Conservation (phyloP, 2,329 filamentous ascomycete genomes). For the Dactylellina haptotyla region DNA sequence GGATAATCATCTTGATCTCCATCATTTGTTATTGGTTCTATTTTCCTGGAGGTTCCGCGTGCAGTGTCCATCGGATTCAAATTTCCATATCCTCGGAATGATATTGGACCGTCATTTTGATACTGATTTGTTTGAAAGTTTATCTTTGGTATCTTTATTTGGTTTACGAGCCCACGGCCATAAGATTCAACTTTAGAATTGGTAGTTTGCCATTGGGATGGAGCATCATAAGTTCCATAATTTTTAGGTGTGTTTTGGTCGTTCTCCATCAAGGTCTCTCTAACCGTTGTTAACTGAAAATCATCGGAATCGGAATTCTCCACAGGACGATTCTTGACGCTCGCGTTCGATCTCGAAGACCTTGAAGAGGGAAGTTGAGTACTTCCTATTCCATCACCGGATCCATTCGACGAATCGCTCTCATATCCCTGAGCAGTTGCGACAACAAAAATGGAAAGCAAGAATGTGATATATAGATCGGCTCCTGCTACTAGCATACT, state of each 20-base stretch:
- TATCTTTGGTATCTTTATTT: not conserved
- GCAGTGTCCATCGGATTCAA: slow-evolving; percentile 11
- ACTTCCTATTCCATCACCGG: not conserved
- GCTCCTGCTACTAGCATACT: too few relatives aligned
- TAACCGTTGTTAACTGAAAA: not conserved
- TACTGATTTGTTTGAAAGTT: not conserved
- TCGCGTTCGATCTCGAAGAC: not conserved
- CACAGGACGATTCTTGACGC: not conserved
- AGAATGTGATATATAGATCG: not conserved
- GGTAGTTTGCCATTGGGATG: too few relatives aligned
- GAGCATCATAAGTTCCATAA: not conserved
- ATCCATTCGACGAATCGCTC: not conserved
- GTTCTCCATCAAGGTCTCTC: not conserved
- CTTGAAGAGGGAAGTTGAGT: too few relatives aligned
- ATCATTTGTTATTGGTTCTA: not conserved
- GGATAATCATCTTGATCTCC: slow-evolving; percentile 19
- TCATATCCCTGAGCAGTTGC: slow-evolving; percentile 14
- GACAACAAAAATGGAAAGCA: not conserved
- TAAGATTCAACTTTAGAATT: too few relatives aligned
- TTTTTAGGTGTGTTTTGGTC: not conserved
- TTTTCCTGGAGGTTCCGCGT: not conserved
- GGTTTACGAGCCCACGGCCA: too few relatives aligned
- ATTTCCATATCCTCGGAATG: slow-evolving; percentile 8
- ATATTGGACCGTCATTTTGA: not conserved
- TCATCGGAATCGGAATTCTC: not conserved